Percentiles rank a stretch among this genome's conserved stretches.
Conservation (phyloP, 2,329 filamentous ascomycete species). For the Pseudogymnoascus sp. region DNA sequence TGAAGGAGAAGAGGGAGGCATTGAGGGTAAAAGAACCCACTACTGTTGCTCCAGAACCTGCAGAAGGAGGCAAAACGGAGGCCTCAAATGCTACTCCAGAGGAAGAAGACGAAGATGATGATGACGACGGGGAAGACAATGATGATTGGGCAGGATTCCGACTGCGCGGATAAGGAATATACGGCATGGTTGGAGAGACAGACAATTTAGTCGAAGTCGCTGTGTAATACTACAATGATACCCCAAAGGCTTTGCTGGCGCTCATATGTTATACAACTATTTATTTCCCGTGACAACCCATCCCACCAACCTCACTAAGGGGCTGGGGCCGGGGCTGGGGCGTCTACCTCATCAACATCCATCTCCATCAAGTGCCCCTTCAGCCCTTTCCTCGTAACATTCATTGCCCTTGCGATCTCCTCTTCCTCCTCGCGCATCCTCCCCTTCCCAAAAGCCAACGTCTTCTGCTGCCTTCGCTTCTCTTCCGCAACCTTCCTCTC, state of each 20-base stretch:
- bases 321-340: not conserved
- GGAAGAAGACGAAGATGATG: slow-evolving; percentile 34
- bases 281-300: not conserved
- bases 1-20: slow-evolving; percentile 65
- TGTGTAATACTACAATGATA: slow-evolving; percentile 8
- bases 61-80: slow-evolving; percentile 20
- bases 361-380: slow-evolving; percentile 45
- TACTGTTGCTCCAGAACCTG: slow-evolving; percentile 19
- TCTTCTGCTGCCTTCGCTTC: slow-evolving; percentile 49
- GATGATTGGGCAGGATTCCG: slow-evolving; percentile 53
- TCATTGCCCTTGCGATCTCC: slow-evolving; percentile 61
- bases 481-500: slow-evolving; percentile 55
- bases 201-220: not conserved
- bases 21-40: slow-evolving; percentile 38
- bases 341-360: slow-evolving; percentile 12
- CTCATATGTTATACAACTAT: not conserved
- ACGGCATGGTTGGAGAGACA: not conserved
- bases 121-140: slow-evolving; percentile 37
- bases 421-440: slow-evolving; percentile 56
- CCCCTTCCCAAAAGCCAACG: slow-evolving; percentile 51
- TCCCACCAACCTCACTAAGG: not conserved
- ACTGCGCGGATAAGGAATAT: slow-evolving; percentile 10
- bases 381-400: slow-evolving; percentile 56
- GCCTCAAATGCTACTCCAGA: slow-evolving; percentile 26
- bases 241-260: not conserved